These are phyloP conservation scores for Rhodocollybia butyracea DNA, from an alignment of 768 basidiomycete species.

Conservation along the genomic window DNA sequence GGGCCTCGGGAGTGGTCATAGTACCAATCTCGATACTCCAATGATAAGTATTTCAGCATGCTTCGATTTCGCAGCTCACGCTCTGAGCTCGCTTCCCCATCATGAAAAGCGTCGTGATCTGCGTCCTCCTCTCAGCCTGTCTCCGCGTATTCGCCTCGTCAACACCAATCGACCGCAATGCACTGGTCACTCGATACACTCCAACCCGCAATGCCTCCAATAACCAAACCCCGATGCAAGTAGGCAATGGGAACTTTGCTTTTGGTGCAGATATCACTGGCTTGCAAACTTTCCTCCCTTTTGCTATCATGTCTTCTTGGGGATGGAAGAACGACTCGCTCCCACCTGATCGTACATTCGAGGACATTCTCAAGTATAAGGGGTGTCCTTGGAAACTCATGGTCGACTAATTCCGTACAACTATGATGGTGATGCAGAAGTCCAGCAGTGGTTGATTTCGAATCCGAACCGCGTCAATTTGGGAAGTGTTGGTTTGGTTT, in stretches of 20 bases:
- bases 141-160: background rate
- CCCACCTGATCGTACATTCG: constrained; percentile 37
- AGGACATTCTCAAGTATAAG: constrained; percentile 46
- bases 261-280: constrained; percentile 59
- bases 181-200: constrained; percentile 47
- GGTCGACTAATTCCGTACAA: constrained; percentile 48
- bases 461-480: constrained; percentile 59
- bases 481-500: constrained; percentile 46
- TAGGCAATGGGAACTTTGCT: constrained; percentile 62
- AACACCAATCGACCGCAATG: constrained; percentile 36
- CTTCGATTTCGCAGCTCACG: no score
- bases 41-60: no score
- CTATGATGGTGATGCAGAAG: constrained; percentile 41
- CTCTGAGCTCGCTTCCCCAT: no score
- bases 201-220: constrained; percentile 46
- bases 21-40: no score
- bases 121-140: background rate
- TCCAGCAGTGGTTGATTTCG: constrained; percentile 54
- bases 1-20: no score
- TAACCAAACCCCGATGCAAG: constrained; percentile 49
- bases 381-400: constrained; percentile 49
- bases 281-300: constrained; percentile 55
- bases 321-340: constrained; percentile 61
- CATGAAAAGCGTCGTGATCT: no score
- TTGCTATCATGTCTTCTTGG: constrained; percentile 55